phyloP scores from a whole-genome alignment of 2,329 filamentous ascomycete genomes.

The Diplodia mutila region DNA sequence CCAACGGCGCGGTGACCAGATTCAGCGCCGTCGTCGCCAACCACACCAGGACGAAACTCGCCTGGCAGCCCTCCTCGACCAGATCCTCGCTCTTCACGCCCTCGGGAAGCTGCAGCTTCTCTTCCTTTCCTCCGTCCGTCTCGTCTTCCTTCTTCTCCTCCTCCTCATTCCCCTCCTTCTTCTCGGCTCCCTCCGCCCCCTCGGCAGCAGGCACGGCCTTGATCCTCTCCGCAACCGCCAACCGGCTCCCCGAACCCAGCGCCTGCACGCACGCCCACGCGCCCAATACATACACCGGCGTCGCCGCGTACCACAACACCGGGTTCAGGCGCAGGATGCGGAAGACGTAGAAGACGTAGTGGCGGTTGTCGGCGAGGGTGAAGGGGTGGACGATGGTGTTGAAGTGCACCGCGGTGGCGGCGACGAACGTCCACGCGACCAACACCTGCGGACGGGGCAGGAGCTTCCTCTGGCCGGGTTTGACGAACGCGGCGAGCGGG shows the following conservation, averaged over 20 bases:
- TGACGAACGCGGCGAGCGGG: not conserved
- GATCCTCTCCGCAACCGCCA: constrained; percentile 11
- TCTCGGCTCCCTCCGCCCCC: not conserved
- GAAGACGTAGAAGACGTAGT: constrained; percentile 98
- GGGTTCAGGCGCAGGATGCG: constrained; percentile 72
- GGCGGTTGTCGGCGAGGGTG: constrained; percentile 91
- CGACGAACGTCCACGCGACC: constrained; percentile 33
- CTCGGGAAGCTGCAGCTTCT: not conserved
- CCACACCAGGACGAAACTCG: constrained; percentile 61
- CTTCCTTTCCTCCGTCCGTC: not conserved
- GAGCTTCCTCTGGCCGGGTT: constrained; percentile 11
- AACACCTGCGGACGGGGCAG: constrained; percentile 41
- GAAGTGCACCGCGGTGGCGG: constrained; percentile 64
- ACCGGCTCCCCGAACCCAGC: constrained; percentile 49
- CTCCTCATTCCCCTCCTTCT: not conserved
- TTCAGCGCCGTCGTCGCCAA: constrained; percentile 74
- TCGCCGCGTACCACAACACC: constrained; percentile 67
- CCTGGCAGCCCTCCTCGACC: constrained; percentile 30
- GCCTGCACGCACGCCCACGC: constrained; percentile 70
- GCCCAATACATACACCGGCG: constrained; percentile 71
- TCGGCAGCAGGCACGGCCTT: not conserved
- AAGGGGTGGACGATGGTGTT: constrained; percentile 97
- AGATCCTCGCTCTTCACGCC: constrained; percentile 2
- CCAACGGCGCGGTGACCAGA: constrained; percentile 84
- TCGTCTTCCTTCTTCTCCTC: not conserved